Base-by-base conservation (phyloP, 768 basidiomycete genomes). In the Collybiopsis confluens region DNA sequence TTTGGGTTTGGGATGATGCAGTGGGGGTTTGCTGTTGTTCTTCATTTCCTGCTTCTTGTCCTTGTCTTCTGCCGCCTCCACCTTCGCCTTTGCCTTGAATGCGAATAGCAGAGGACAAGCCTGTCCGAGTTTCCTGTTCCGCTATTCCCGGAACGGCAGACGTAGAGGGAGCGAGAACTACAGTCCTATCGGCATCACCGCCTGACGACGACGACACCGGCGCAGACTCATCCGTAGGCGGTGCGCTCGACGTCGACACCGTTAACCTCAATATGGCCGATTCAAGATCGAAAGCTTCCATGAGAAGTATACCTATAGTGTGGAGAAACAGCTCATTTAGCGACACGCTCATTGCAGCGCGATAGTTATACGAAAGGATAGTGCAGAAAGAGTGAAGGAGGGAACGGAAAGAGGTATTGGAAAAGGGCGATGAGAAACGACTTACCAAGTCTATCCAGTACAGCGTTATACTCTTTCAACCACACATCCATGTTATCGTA, bases 401-500 rank as follows among this genome's bases (percentile, higher is more conserved):
- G 35, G 20, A 30, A 27, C 52, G 35, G 26, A 3, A 21, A 44
- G 35, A 15, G 46, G 10, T 27, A 13, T 21, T 2, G 37, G 18
- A 10, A 58, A 20, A 21, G 20, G 30, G 21, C 37, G 13, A 10
- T 7, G 9, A 16, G 8, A 21, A 3, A 23, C 13, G 37, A 60
- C 68, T 28, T 57, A 74, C 78, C 77, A 2, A 81, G 65, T 44
- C 60, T 63, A 51, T 73, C 68, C 10, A 79, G 71, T 65, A 77
- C 71, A 20, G 71, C 68, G 21, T 66, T 70, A 55, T 78, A 79
- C 0, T 64, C 64, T 42, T 68, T 65, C 56, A 79, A 58, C 7
- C 74, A 75, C 13, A 71, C 68, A 36, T 59, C 54, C 21, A 58
- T 23, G 23, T 74, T 73, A 6, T 71, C 72, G 5, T 73, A 47